Base-by-base conservation (phyloP, 768 basidiomycete genomes). In the Termitomyces sp. region DNA sequence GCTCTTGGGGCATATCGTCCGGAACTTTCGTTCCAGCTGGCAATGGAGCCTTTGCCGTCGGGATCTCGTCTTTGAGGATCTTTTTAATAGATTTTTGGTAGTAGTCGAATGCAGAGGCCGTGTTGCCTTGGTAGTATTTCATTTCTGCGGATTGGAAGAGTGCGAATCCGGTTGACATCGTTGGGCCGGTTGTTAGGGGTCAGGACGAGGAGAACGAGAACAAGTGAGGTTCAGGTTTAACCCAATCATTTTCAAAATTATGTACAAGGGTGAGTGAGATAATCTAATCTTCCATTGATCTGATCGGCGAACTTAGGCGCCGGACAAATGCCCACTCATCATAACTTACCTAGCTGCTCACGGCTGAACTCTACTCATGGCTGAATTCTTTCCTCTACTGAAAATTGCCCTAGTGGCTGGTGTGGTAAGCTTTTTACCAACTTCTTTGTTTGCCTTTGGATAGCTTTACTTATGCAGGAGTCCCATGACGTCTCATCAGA, bases 81-180 rank as follows among this genome's bases (percentile, higher is more conserved):
- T 71, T 72, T 42, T 68, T 67, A 46, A 74, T 68, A 1, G 66
- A 57, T 36, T 65, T 67, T 55, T 69, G 70, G 60, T 75, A 74
- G 36, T 60, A 51, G 7, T 70, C 69, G 38, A 74, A 73, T 0
- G 72, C 67, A 20, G 65, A 61, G 8, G 62, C 20, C 43, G 17
- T 29, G 6, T 55, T 55, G 4, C 54, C 40, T 43, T 43, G 40
- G 42, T 55, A 6, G 17, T 55, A 55, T 11, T 32, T 29, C 17
- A 14, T 12, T 43, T 55, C 54, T 11, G 54, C 54, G 42, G 54
- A 43, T 31, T 55, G 40, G 42, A 43, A 55, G 15, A 55, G 54
- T 10, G 54, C 42, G 1, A 32, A 11, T 0, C 54, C 54, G 40
- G 40, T 55, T 32, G 54, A 17, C 54, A 55, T 55, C 1, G 54